Conservation (phyloP, 23 red algal species). For the Chondrus crispus region DNA sequence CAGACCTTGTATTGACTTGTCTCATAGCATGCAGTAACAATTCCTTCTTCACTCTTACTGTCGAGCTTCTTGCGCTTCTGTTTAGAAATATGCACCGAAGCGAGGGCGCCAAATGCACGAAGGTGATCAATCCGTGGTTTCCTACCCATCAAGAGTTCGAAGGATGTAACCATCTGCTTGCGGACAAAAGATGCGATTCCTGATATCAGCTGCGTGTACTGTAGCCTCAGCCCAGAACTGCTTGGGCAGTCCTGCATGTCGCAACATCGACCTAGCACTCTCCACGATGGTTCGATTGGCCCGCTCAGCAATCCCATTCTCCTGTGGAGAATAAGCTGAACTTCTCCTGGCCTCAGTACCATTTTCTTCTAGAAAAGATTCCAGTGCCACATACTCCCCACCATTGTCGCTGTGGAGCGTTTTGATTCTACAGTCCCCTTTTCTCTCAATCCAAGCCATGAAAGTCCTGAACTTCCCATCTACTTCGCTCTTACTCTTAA, state of each 20-base stretch:
- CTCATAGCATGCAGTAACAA: neutral
- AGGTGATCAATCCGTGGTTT: neutral
- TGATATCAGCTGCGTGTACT: neutral
- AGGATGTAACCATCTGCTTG: neutral
- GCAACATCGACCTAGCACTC: neutral
- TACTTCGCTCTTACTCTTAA: neutral
- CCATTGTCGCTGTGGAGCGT: neutral
- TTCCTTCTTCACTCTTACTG: neutral
- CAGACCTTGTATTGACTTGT: constrained; percentile 12
- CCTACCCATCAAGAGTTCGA: neutral
- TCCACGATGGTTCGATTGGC: neutral
- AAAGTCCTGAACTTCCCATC: neutral
- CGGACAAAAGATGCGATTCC: neutral
- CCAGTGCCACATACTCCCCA: neutral
- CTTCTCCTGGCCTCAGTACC: neutral
- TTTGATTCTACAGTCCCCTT: neutral
- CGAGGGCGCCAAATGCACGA: neutral
- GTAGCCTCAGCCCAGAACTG: constrained; percentile 4
- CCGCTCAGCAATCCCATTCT: neutral
- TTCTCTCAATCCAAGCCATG: neutral
- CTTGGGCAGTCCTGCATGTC: neutral
- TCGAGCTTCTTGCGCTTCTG: constrained; percentile 9
- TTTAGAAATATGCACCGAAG: neutral
- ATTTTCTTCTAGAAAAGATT: neutral
- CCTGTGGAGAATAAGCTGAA: neutral